A percentile compares a stretch with the other conserved stretches of the same genome.
phyloP scores from a whole-genome alignment of 805 yeast genomes.

The Kregervanrija fluxuum region DNA sequence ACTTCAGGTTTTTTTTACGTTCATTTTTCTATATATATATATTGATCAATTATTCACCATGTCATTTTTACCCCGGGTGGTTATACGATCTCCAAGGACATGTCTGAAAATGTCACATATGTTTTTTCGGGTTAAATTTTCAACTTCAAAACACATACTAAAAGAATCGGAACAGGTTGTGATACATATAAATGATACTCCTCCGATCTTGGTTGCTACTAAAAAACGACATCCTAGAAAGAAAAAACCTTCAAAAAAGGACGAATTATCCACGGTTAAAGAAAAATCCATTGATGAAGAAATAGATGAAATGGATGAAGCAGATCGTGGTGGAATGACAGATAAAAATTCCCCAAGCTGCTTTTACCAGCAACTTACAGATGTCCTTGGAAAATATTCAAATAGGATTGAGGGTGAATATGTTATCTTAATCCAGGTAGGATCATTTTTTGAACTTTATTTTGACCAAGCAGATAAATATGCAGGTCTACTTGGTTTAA shows the following conservation, averaged over 20 bases:
- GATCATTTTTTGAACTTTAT: constrained; percentile 81
- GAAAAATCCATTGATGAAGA: background rate
- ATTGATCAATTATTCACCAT: too few species aligned
- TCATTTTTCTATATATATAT: too few species aligned
- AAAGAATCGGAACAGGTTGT: too few species aligned
- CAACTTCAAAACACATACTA: too few species aligned
- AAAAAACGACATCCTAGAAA: too few species aligned
- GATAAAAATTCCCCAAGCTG: constrained; percentile 2
- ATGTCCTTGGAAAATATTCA: constrained; percentile 19
- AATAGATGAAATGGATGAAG: constrained; percentile 1
- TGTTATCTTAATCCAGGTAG: constrained; percentile 73
- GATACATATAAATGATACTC: too few species aligned
- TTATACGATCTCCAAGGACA: too few species aligned
- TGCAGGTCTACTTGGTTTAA: constrained; percentile 65
- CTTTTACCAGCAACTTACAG: constrained; percentile 26
- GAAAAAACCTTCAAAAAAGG: background rate
- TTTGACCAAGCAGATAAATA: constrained; percentile 77
- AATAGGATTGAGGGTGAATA: constrained; percentile 23
- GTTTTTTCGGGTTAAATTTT: too few species aligned
- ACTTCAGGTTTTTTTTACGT: too few species aligned
- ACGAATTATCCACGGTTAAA: background rate
- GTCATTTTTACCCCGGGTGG: too few species aligned
- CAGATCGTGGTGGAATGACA: constrained; percentile 14
- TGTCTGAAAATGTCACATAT: too few species aligned
- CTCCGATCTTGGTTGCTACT: too few species aligned